phyloP scores from a whole-genome alignment of 345 rosid genomes.

The Physaria fendleri region DNA sequence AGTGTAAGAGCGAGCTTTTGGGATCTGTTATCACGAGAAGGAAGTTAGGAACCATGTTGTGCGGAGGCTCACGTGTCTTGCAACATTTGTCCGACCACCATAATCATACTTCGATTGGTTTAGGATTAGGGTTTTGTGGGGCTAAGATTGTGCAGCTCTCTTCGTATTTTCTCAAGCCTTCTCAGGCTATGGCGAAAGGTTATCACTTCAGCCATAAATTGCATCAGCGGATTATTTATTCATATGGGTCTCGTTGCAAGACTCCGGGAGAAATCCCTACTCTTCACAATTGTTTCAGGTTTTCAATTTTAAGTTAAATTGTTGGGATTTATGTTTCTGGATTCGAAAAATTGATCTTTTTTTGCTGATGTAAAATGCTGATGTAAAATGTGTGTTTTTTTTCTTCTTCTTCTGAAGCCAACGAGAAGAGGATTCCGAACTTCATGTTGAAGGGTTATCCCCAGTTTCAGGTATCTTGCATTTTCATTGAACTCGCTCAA shows the following conservation, averaged over 20 bases:
- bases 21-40: background rate
- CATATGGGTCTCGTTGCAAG: constrained; percentile 34
- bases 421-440: constrained; percentile 47
- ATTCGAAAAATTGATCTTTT: background rate
- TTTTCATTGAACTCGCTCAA: background rate
- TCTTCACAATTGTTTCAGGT: constrained; percentile 57
- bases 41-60: constrained; percentile 51
- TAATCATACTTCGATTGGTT: constrained; percentile 16
- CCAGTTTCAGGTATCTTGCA: constrained; percentile 57
- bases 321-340: background rate
- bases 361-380: background rate
- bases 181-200: constrained; percentile 19
- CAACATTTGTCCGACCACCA: constrained; percentile 47
- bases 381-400: background rate
- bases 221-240: constrained; percentile 36
- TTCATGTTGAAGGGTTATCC: constrained; percentile 42
- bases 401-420: constrained; percentile 45
- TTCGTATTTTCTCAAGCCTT: constrained; percentile 40
- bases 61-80: constrained; percentile 63
- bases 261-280: constrained; percentile 43
- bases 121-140: constrained; percentile 45
- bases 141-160: constrained; percentile 46
- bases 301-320: background rate
- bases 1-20: too few relatives aligned
- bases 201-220: constrained; percentile 10